Base-by-base conservation (phyloP, 1,284 basidiomycete species). In the Phellinidium pouzarii region DNA sequence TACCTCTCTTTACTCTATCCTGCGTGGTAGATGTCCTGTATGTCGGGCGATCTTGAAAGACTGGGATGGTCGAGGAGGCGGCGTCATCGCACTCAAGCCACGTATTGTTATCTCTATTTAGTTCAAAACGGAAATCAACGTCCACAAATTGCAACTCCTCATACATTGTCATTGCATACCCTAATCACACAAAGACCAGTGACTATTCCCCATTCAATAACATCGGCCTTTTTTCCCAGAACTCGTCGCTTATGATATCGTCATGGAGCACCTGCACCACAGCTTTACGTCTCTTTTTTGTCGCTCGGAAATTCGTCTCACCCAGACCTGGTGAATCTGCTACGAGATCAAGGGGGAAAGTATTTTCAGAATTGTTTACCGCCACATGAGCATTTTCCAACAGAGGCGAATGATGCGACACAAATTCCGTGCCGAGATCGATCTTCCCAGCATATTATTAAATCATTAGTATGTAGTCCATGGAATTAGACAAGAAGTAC, bases 21-120 rank as follows among this genome's bases (percentile, higher is more conserved):
- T 55, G 3, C 50, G 12, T n/a, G 34, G 27, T n/a, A 49, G 79
- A 59, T 84, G 82, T 62, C 83, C 83, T 1, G 80, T 84, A 3
- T 84, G 83, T 61, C 75, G 82, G 25, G 79, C 80, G 2, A 62
- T 66, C 26, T 78, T 85, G 53, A 72, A 72, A 0, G 78, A 77
- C 1, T 84, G 82, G 83, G 80, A 84, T 61, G 82, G 82, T 1
- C 71, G 65, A 57, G 81, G 82, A 3, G 78, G 76, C 6, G 82
- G 82, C 6, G 79, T 84, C 3, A 71, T 84, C 55, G 82, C 82
- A 1, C 60, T 84, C 45, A 79, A 77, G 60, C 60, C 72, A 48
- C 69, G 75, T 22, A 70, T 69, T 8, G 64, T 76, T 22, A 69
- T 75, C 55, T 74, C 68, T 23, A 47, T 78, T 26, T 77, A 60